phyloP scores from a whole-genome alignment of 2,329 filamentous ascomycete genomes.

The Ascochyta fabae region DNA sequence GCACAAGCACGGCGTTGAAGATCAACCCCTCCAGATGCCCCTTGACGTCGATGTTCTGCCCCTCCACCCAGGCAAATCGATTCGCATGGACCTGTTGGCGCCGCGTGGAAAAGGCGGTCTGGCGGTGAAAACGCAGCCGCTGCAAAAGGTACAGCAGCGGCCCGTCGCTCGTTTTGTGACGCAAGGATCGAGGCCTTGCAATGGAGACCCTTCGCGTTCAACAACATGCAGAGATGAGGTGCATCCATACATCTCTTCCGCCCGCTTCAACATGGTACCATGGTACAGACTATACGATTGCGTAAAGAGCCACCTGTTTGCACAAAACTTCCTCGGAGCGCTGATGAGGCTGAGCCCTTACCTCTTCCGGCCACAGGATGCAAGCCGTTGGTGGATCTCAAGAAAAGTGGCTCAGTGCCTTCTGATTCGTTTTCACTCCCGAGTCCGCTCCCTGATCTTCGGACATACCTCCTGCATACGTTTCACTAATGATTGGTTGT shows the following conservation, averaged over 20 bases:
- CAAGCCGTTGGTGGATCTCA: slow-evolving; percentile 32
- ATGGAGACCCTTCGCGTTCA: slow-evolving; percentile 17
- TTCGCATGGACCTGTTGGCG: slow-evolving; percentile 34
- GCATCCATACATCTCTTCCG: not conserved
- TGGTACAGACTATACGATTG: not conserved
- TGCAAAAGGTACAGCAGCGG: slow-evolving; percentile 32
- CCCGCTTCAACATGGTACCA: not conserved
- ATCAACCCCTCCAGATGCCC: slow-evolving; percentile 27
- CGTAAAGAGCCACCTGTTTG: not conserved
- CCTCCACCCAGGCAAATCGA: slow-evolving; percentile 40
- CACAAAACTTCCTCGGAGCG: not conserved
- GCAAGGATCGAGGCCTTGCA: slow-evolving; percentile 25
- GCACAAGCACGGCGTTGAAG: slow-evolving; percentile 10
- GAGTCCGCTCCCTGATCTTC: slow-evolving; percentile 28
- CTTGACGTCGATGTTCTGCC: slow-evolving; percentile 38
- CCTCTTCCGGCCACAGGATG: slow-evolving; percentile 20
- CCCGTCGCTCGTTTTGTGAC: slow-evolving; percentile 33
- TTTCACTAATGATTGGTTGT: slow-evolving; percentile 27
- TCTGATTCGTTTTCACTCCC: slow-evolving; percentile 28
- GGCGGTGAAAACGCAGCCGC: slow-evolving; percentile 40
- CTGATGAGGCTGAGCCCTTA: slow-evolving; percentile 12
- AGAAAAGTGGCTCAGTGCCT: slow-evolving; percentile 19
- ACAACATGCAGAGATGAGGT: not conserved
- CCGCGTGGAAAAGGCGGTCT: slow-evolving; percentile 46
- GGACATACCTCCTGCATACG: slow-evolving; percentile 27